Evolutionary conservation across 345 rosid species (phyloP).

Genomic region (Euphorbia peplus): DNA sequence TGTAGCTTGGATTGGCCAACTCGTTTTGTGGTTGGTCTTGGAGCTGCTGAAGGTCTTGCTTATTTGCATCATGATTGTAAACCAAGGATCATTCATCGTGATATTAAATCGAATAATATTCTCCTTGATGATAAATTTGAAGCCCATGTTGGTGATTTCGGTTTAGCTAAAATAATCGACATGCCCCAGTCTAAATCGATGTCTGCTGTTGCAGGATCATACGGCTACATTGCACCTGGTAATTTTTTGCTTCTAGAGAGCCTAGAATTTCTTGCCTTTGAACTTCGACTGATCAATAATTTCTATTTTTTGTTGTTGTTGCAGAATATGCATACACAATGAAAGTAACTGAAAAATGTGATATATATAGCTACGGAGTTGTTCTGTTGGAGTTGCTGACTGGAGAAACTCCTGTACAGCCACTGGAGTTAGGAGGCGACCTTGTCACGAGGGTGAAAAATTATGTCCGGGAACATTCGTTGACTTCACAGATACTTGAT

Average conservation of each 20-base stretch:
- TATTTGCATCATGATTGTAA: conserved; percentile 82
- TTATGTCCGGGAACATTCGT: conserved; percentile 21
- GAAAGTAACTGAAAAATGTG: conserved; percentile 33
- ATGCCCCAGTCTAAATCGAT: conserved; percentile 71
- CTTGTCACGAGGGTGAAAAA: conserved; percentile 25
- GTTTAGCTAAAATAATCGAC: conserved; percentile 74
- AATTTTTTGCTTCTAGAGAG: conserved; percentile 13
- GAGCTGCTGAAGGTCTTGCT: conserved; percentile 79
- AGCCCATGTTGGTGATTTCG: conserved; percentile 91
- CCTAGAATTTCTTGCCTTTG: background rate
- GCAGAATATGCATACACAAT: conserved; percentile 32
- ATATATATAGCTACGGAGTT: conserved; percentile 32
- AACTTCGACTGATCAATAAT: background rate
- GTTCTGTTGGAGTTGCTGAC: conserved; percentile 35
- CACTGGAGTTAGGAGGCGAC: conserved; percentile 29
- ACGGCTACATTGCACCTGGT: conserved; percentile 94
- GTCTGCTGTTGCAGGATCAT: conserved; percentile 87
- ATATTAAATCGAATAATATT: conserved; percentile 78
- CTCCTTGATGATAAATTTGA: conserved; percentile 63
- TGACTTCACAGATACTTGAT: conserved; percentile 27
- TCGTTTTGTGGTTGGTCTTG: conserved; percentile 62
- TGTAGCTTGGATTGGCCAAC: conserved; percentile 58
- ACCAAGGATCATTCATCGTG: conserved; percentile 75
- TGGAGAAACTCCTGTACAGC: conserved; percentile 29
- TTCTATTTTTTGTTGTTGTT: background rate